Conservation (phyloP, 306 rosid species). For the Begonia peltatifolia region DNA sequence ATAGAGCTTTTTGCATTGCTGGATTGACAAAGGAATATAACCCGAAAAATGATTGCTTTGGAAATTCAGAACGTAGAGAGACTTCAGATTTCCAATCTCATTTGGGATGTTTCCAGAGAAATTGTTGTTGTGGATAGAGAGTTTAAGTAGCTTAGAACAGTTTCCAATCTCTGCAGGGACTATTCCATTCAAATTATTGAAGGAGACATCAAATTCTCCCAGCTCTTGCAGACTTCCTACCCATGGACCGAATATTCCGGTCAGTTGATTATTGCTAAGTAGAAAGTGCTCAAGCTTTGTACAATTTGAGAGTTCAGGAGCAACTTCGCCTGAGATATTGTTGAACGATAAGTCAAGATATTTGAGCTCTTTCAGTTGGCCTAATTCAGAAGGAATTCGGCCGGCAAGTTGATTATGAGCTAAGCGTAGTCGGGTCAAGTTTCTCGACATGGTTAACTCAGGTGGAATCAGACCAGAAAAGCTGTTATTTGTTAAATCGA, state of each 20-base stretch:
- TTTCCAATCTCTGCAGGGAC: constrained; percentile 60
- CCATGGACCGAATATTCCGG: constrained; percentile 52
- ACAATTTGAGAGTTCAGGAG: constrained; percentile 44
- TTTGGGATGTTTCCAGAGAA: constrained; percentile 59
- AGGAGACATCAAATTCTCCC: constrained; percentile 84
- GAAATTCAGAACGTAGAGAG: constrained; percentile 64
- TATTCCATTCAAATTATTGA: constrained; percentile 46
- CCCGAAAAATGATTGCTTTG: constrained; percentile 62
- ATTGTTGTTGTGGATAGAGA: constrained; percentile 60
- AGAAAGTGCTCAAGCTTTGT: constrained; percentile 53
- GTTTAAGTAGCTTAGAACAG: constrained; percentile 68
- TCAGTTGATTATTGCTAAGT: constrained; percentile 42
- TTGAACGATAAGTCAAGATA: constrained; percentile 76
- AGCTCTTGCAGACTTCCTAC: constrained; percentile 50
- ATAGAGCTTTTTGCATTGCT: constrained; percentile 50
- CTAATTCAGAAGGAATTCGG: constrained; percentile 41
- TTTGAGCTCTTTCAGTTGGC: constrained; percentile 50
- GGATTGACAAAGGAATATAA: constrained; percentile 50
- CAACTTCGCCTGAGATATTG: constrained; percentile 42
- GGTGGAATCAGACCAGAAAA: constrained; percentile 80
- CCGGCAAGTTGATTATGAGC: constrained; percentile 60
- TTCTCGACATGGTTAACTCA: constrained; percentile 36
- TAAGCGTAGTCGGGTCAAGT: constrained; percentile 69
- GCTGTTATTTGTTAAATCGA: constrained; percentile 90
- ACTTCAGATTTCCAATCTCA: constrained; percentile 74